Base-by-base conservation (phyloP, 2,329 filamentous ascomycete species). In the Balansia obtecta region DNA sequence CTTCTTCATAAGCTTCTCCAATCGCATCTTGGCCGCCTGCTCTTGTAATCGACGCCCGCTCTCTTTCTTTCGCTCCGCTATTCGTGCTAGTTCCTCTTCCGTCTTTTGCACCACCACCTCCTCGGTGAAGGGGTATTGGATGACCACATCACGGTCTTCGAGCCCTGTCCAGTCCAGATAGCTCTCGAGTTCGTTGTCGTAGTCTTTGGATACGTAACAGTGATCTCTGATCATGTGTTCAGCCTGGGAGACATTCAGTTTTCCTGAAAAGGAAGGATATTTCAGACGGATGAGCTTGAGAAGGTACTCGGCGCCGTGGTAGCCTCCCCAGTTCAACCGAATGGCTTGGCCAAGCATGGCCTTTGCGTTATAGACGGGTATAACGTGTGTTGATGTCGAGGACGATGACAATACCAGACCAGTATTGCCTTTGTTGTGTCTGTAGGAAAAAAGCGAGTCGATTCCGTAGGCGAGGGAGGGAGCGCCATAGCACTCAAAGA, bases 401-500 rank as follows among this genome's bases (percentile, higher is more conserved):
- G 89, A 95, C 0, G 90, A 95, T 2, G 88, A 94, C 33, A 97
- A 79, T 38, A 98, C 86, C 20, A 98, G 73, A 7, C 93, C 93
- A 27, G 87, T 91, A 47, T 76, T 82, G 55, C 93, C 93, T 54
- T 86, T 81, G 65, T 98, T 98, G 71, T 95, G 86, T 54, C 84
- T 77, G 71, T 95, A 98, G 18, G 91, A 94, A 71, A 98, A 98
- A 33, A 98, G 79, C 11, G 90, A 94, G 67, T 98, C 93, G 69
- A 98, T 90, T 48, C 93, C 93, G 68, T 93, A 96, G 16, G 90
- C 86, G 27, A 96, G 77, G 1, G 88, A 91, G 0, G 93, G 91
- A 11, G 87, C 90, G 53, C 82, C 80, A 66, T 98, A 98, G 68
- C 89, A 94, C 68, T 98, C 93, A 65, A 97, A 98, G 11, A 98